Conservation (phyloP, 257 asterid species). For the Phtheirospermum japonicum region DNA sequence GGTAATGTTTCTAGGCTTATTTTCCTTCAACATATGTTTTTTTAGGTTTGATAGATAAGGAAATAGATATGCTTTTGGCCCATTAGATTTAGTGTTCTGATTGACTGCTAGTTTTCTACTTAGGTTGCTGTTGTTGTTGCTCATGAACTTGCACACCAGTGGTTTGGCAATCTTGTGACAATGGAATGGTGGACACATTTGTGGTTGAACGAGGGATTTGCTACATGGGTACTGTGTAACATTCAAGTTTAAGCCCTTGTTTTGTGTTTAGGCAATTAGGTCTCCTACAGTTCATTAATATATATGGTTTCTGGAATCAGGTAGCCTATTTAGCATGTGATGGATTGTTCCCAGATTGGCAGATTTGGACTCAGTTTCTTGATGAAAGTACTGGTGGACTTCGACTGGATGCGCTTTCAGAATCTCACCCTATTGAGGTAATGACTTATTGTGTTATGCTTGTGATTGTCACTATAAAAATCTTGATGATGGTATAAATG, state of each 20-base stretch:
- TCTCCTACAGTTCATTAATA: slow-evolving; percentile 17
- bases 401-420: slow-evolving; percentile 88
- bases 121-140: slow-evolving; percentile 95
- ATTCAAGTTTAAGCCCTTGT: slow-evolving; percentile 16
- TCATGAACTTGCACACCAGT: slow-evolving; percentile 97
- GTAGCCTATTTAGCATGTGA: slow-evolving; percentile 91
- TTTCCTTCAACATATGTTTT: no score
- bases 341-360: slow-evolving; percentile 90
- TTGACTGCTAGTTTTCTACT: slow-evolving; percentile 27
- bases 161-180: slow-evolving; percentile 98
- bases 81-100: slow-evolving; percentile 14
- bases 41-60: no score
- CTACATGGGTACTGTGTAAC: slow-evolving; percentile 75
- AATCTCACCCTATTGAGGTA: slow-evolving; percentile 95
- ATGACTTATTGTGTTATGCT: background rate
- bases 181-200: slow-evolving; percentile 99
- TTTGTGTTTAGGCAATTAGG: background rate
- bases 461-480: no score
- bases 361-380: slow-evolving; percentile 92
- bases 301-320: slow-evolving; percentile 40
- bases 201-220: slow-evolving; percentile 96
- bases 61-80: background rate
- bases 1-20: no score
- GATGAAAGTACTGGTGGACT: slow-evolving; percentile 87
- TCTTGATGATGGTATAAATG: no score